Evolutionary conservation across 2,329 filamentous ascomycete genomes (phyloP), one percentile per base, ranked within the genome.

Genomic region (Fusarium sp.): DNA sequence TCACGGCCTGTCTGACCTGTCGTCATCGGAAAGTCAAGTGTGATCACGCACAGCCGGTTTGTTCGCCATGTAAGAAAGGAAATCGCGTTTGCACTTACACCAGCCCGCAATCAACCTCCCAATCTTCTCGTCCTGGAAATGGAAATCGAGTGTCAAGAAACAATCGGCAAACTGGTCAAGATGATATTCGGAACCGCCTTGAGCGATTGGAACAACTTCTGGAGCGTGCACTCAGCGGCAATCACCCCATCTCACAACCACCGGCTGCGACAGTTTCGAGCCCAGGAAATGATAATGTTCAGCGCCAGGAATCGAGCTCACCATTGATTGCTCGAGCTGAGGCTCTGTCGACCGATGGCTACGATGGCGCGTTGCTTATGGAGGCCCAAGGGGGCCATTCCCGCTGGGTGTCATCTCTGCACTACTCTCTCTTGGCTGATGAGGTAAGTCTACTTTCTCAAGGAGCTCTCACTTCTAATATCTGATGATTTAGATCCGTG

Each of bases 391-490:
- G 45, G 2, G 45, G 26, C 13, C 44, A 58, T 14, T 52, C 55
- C 4, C 55, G 55, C 26, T 58, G 55, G 55, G 33, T 58, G 18
- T 58, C 55, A 58, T 58, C 55, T 23, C 33, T 58, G 7, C 55
- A 58, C 45, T 58, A 58, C 55, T 49, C 55, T 33, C 55, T 58
- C 26, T 30, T 58, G 17, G 55, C 55, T 18, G 33, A 58, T 33
- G 44, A 58, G 55, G 55, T 3, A 58, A 15, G 4, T 18, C 7
- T 2, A 4, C 4, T 32, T 57, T 6, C 26, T 23, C 15, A 10
- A 1, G 5, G 5, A 27, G 7, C 7, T 5, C 27, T 17, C 14
- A 4, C 3, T 15, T 33, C 27, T 52, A n/a, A 58, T 3, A 52
- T 13, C 8, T 17, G 7, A 18, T 7, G 3, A n/a, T 10, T 20